phyloP scores from a whole-genome alignment of 1,284 basidiomycete genomes.

The Ustilago trichophora region DNA sequence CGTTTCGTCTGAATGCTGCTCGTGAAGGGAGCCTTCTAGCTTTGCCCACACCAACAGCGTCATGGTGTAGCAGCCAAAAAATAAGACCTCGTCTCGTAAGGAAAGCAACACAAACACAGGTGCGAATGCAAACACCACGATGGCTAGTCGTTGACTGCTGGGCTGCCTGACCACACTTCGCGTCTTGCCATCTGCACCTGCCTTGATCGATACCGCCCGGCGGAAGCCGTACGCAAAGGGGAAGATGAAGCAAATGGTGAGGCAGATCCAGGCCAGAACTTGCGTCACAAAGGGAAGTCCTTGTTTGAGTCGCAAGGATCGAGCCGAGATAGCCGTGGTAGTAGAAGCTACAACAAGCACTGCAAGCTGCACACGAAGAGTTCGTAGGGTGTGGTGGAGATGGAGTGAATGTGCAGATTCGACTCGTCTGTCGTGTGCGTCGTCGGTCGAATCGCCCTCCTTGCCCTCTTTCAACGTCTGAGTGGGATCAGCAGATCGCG shows the following conservation, averaged over 20 bases:
- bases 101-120: constrained; percentile 83
- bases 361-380: constrained; percentile 54
- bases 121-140: constrained; percentile 72
- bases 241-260: constrained; percentile 64
- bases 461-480: neutral
- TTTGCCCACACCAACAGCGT: constrained; percentile 77
- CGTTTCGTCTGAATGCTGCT: neutral
- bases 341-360: constrained; percentile 71
- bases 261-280: constrained; percentile 74
- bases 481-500: neutral
- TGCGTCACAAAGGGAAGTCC: constrained; percentile 77
- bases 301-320: constrained; percentile 73
- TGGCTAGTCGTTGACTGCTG: constrained; percentile 58
- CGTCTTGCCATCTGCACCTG: neutral
- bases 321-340: constrained; percentile 71
- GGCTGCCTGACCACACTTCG: constrained; percentile 32
- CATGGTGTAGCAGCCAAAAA: constrained; percentile 77
- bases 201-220: constrained; percentile 63
- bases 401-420: constrained; percentile 14
- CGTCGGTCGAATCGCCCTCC: neutral
- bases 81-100: constrained; percentile 82
- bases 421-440: neutral
- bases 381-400: constrained; percentile 38
- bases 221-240: constrained; percentile 57
- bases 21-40: constrained; percentile 70